Evolutionary conservation across 192 early-diverging fungal genomes (phyloP).

Genomic region (Chytriomyces sp.): DNA sequence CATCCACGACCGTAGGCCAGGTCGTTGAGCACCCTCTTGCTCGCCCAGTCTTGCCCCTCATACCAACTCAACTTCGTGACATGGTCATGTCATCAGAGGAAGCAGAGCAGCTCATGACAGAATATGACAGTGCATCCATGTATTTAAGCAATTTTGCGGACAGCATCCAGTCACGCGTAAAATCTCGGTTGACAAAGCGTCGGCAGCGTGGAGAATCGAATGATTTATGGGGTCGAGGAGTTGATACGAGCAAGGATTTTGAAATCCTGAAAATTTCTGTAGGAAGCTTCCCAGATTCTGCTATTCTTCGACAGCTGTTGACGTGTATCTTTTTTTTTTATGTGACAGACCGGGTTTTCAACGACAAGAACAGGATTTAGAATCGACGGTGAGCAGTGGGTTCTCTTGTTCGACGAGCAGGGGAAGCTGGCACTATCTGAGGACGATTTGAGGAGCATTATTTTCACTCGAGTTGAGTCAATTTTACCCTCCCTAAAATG

Average conservation of each 20-base stretch:
- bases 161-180: constrained; percentile 22
- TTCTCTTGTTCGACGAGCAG: constrained; percentile 46
- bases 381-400: constrained; percentile 45
- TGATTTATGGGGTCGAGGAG: neutral
- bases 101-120: constrained; percentile 52
- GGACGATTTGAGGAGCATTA: constrained; percentile 40
- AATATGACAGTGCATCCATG: constrained; percentile 52
- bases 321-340: no score
- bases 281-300: neutral
- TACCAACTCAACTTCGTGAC: constrained; percentile 49
- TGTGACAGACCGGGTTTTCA: neutral
- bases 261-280: constrained; percentile 39
- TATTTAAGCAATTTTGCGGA: constrained; percentile 48
- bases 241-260: constrained; percentile 50
- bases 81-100: constrained; percentile 50
- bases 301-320: neutral
- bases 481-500: neutral
- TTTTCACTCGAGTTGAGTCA: constrained; percentile 45
- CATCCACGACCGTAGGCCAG: constrained; percentile 35
- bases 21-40: constrained; percentile 60
- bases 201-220: no score
- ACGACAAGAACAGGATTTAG: neutral
- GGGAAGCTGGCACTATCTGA: constrained; percentile 39
- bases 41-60: constrained; percentile 53
- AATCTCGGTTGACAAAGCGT: neutral